These are phyloP conservation scores for Paecilomyces formosus DNA, from an alignment of 2,329 filamentous ascomycete genomes.

Conservation along the genomic window DNA sequence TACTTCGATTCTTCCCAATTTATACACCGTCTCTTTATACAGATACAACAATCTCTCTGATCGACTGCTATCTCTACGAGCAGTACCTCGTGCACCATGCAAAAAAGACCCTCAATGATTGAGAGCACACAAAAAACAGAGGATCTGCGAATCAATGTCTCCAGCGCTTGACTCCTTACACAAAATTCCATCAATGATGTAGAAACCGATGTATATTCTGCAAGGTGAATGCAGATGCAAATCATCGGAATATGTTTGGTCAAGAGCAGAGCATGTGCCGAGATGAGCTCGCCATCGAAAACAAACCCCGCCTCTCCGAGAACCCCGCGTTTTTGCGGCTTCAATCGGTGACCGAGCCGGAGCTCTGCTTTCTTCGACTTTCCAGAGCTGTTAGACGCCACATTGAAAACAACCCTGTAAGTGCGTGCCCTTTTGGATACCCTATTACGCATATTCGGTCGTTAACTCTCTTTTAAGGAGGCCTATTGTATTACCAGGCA, in stretches of 20 bases:
- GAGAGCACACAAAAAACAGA: too few relatives aligned
- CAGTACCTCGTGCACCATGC: too few relatives aligned
- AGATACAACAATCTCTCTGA: too few relatives aligned
- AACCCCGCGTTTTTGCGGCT: background rate
- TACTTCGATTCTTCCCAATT: too few relatives aligned
- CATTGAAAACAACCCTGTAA: background rate
- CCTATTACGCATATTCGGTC: background rate
- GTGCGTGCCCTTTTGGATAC: background rate
- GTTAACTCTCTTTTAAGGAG: background rate
- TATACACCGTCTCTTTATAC: too few relatives aligned
- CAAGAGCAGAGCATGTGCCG: background rate
- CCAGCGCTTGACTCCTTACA: too few relatives aligned
- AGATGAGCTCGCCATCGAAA: background rate
- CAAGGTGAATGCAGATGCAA: background rate
- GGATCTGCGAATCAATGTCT: too few relatives aligned
- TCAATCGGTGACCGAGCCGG: background rate
- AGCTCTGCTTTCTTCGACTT: conserved; percentile 16
- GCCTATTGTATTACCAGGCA: conserved; percentile 1
- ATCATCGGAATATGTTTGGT: background rate
- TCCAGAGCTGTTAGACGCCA: background rate
- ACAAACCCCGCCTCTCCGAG: background rate
- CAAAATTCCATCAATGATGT: too few relatives aligned
- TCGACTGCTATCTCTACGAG: too few relatives aligned
- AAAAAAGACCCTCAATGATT: too few relatives aligned
- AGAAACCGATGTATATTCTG: background rate